Base-by-base conservation (phyloP, 1,284 basidiomycete genomes). In the Moesziomyces antarcticus region DNA sequence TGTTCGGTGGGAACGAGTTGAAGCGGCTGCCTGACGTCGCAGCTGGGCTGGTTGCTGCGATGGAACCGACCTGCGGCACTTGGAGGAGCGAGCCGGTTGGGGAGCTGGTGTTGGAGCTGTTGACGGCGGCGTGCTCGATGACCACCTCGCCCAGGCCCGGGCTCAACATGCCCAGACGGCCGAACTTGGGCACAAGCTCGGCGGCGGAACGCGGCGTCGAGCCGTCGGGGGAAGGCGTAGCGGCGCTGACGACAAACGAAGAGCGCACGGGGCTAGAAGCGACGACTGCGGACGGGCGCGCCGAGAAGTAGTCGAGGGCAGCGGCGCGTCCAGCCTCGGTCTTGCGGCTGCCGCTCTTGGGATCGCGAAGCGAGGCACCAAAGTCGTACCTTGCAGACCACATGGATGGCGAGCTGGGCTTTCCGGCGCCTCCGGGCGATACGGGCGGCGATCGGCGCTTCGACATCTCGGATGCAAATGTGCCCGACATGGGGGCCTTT, bases 341-440 rank as follows among this genome's bases (percentile, higher is more conserved):
- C 57, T 66, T 67, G 41, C 70, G 63, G 53, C 78, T 81, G 50
- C 82, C 78, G 37, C 50, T 71, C 52, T 73, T 67, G 3, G 81
- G 80, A 52, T 83, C 83, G 74, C 87, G 86, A 58, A 88, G 82
- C 10, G 86, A 86, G 7, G 85, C 80, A 42, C 86, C 85, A 79
- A 88, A 88, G 79, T 88, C 87, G 82, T 88, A 88, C 50, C 80
- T 64, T 1, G 78, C 64, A n/a, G 63, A 49, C 80, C 80, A 81
- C 50, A 66, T 46, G 18, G 75, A 70, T 20, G 79, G 73, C 30
- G 78, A 78, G 30, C 65, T 41, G 1, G 72, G 64, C 85, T 74
- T 27, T 79, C 82, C 20, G 83, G 82, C n/a, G 83, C 77, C 52
- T 53, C 83, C 50, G 42, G 79, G 58, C 68, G 82, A 72, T 70